Base-by-base conservation (phyloP, 2,329 filamentous ascomycete genomes). In the Diplodia mutila region DNA sequence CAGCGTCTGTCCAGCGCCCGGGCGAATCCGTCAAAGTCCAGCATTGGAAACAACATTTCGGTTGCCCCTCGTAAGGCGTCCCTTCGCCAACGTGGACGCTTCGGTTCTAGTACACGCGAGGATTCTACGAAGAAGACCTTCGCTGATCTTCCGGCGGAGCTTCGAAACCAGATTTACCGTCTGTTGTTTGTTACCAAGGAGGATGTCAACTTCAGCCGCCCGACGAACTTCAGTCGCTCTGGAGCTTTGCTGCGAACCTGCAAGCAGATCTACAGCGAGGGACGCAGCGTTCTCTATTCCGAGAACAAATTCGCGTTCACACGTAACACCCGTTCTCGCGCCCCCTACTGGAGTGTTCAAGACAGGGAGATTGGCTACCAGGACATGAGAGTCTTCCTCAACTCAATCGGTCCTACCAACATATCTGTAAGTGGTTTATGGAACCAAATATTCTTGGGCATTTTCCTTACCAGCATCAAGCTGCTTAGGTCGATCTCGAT, bases 311-410 rank as follows among this genome's bases (percentile, higher is more conserved):
- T 85, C 73, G 69, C 75, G 48, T 82, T 85, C 69, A 74, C 77
- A 49, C 79, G 79, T 46, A 79, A 77, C 66, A 70, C 69, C 54
- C 69, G 70, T n/a, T 77, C 72, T 3, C 79, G 81, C 51, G 77
- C 71, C 67, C 76, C 70, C 42, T 84, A 79, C 75, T 83, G 79
- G 75, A 77, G 77, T 42, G 70, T 73, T 2, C 72, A 77, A 21
- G 80, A 78, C 67, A 80, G 78, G 67, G 83, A 84, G 71, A 77
- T 85, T 42, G 84, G 82, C 49, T 85, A 82, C 73, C 79, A 79
- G 61, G 80, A 82, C 61, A 73, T 80, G 21, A 77, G 81, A 8
- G 76, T 79, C 5, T 83, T 83, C 55, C 73, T 85, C 37, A 80
- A 80, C 66, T 77, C 77, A 53, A 85, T 85, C 42, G 84, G 84